Conservation (phyloP, 2,329 filamentous ascomycete genomes). For the Pseudogymnoascus sp. region DNA sequence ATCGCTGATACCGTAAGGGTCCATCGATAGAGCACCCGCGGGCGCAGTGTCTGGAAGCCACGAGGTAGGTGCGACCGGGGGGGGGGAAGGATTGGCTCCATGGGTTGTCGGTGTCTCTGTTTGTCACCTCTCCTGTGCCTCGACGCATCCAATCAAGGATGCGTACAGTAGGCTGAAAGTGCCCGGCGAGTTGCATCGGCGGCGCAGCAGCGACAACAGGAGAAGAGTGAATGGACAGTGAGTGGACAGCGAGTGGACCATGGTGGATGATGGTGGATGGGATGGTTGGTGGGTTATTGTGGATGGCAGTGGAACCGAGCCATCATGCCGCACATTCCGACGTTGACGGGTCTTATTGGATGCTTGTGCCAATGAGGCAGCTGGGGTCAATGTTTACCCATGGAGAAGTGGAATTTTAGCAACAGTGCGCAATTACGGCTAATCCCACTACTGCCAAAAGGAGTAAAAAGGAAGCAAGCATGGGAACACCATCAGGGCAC, state of each 20-base stretch:
- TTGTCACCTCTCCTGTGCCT: not conserved
- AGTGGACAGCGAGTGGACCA: not conserved
- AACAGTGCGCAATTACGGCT: not conserved
- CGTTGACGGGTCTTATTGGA: not conserved
- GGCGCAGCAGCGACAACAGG: not conserved
- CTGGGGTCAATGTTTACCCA: not conserved
- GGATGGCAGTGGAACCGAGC: not conserved
- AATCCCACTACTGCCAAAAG: not conserved
- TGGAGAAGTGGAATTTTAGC: not conserved
- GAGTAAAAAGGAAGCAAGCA: not conserved
- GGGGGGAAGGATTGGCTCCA: not conserved
- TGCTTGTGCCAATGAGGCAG: not conserved
- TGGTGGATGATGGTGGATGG: not conserved
- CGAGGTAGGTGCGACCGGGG: not conserved
- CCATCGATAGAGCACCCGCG: not conserved
- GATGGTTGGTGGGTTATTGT: not conserved
- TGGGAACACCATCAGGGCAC: not conserved
- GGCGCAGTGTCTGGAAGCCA: not conserved
- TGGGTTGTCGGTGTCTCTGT: not conserved
- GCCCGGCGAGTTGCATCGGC: not conserved
- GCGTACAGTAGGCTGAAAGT: not conserved
- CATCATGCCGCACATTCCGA: not conserved
- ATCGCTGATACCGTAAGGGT: not conserved
- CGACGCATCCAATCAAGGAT: not conserved
- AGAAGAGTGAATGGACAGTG: not conserved